phyloP scores from a whole-genome alignment of 371 early-diverging fungal genomes.

The Choanephora cucurbitarum region DNA sequence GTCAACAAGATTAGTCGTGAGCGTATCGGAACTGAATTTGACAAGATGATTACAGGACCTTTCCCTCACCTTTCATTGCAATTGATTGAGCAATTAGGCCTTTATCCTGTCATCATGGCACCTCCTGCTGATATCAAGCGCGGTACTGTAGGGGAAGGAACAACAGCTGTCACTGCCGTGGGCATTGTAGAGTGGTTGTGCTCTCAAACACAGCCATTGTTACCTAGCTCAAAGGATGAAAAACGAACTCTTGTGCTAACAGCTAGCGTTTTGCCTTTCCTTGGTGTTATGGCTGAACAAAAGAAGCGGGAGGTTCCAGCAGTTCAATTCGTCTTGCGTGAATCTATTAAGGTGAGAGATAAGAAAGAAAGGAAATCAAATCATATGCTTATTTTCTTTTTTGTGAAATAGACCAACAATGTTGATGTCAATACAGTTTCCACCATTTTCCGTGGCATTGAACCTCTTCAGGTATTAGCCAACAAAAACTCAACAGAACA shows the following conservation, averaged over 20 bases:
- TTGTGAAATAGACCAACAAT: conserved; percentile 33
- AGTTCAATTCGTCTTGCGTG: conserved; percentile 43
- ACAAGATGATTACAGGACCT: conserved; percentile 89
- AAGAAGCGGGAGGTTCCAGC: conserved; percentile 36
- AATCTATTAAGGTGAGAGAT: conserved; percentile 39
- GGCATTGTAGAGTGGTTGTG: conserved; percentile 53
- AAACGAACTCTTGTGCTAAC: conserved; percentile 20
- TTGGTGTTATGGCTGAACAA: conserved; percentile 26
- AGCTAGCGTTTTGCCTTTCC: conserved; percentile 51
- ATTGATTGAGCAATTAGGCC: conserved; percentile 47
- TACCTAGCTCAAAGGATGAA: conserved; percentile 17
- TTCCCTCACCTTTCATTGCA: conserved; percentile 55
- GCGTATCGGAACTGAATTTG: conserved; percentile 93
- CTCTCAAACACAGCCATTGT: not conserved
- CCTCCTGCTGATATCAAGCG: conserved; percentile 40
- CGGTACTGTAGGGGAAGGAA: conserved; percentile 24
- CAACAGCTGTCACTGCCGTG: conserved; percentile 19
- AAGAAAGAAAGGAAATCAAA: not conserved
- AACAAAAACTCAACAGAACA: conserved; percentile 17
- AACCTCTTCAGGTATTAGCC: conserved; percentile 20
- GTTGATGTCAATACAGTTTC: conserved; percentile 42
- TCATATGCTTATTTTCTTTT: conserved; percentile 17
- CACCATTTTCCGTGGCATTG: conserved; percentile 46
- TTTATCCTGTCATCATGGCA: conserved; percentile 62
- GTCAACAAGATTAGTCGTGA: conserved; percentile 92